These are phyloP conservation scores for Chlamydomonas sp. DNA, from an alignment of 139 green algal genomes.

Conservation along the genomic window DNA sequence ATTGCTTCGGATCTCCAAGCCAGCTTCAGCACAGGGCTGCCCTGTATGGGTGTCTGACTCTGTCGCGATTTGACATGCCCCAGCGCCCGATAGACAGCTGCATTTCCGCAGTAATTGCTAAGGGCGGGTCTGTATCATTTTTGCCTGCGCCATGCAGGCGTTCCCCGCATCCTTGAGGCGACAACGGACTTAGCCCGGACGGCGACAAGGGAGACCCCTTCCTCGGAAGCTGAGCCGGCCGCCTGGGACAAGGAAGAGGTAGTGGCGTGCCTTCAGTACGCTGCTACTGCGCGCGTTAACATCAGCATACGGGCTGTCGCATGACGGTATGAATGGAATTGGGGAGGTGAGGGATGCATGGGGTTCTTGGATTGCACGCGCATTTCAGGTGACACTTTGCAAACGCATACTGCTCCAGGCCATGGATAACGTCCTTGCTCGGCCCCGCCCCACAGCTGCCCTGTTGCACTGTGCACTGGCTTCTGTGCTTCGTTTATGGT, in stretches of 20 bases:
- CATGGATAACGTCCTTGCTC: too few relatives aligned
- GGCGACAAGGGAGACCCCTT: background rate
- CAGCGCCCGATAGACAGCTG: background rate
- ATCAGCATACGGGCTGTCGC: conserved; percentile 56
- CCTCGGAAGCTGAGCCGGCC: background rate
- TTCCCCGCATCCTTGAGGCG: conserved; percentile 59
- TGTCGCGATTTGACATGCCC: background rate
- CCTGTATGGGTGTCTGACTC: too few relatives aligned
- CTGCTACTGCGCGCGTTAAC: conserved; percentile 57
- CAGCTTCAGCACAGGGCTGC: too few relatives aligned
- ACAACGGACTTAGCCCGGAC: background rate
- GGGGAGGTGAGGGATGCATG: too few relatives aligned
- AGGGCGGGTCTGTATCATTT: background rate
- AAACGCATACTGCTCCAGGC: too few relatives aligned
- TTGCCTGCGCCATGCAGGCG: conserved; percentile 24
- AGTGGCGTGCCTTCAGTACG: conserved; percentile 38
- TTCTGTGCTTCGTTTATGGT: too few relatives aligned
- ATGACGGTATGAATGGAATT: background rate
- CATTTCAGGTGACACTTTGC: too few relatives aligned
- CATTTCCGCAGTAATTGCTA: background rate
- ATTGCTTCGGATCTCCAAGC: background rate
- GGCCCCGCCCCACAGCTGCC: too few relatives aligned
- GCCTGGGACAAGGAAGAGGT: background rate
- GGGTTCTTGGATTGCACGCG: too few relatives aligned
- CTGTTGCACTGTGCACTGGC: too few relatives aligned